Conservation (phyloP, 129 eudicot species). For the Tagetes patula region DNA sequence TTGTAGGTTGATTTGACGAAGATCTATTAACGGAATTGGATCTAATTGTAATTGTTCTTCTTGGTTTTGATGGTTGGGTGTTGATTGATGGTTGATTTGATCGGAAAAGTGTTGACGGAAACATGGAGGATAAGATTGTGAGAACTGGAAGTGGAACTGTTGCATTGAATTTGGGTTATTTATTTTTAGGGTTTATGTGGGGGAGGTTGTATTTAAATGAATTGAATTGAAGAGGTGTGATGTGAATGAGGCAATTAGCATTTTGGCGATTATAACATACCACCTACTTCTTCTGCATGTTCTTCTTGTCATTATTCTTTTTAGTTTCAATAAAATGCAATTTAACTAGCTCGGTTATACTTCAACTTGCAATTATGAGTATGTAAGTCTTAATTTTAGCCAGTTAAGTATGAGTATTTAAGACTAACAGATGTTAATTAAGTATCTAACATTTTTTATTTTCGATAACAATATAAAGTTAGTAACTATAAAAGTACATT, state of each 20-base stretch:
- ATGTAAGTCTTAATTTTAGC: too few species aligned
- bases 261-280: not conserved
- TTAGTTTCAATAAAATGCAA: not conserved
- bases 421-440: too few species aligned
- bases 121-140: constrained; percentile 37
- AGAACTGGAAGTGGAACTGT: not conserved
- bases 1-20: constrained; percentile 20
- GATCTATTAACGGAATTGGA: constrained; percentile 51
- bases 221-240: not conserved
- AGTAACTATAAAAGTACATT: too few species aligned
- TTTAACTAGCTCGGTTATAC: not conserved
- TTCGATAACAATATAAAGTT: too few species aligned
- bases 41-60: not conserved
- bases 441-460: too few species aligned
- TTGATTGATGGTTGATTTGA: not conserved
- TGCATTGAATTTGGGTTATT: constrained; percentile 34
- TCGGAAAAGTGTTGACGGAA: constrained; percentile 22
- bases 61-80: not conserved
- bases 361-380: too few species aligned
- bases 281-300: constrained; percentile 6
- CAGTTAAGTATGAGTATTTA: too few species aligned
- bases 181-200: constrained; percentile 16
- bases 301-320: not conserved
- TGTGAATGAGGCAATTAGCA: not conserved
- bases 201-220: not conserved